phyloP scores from a whole-genome alignment of 2,329 filamentous ascomycete species.

The Nothophaeocryptopus gaeumannii region DNA sequence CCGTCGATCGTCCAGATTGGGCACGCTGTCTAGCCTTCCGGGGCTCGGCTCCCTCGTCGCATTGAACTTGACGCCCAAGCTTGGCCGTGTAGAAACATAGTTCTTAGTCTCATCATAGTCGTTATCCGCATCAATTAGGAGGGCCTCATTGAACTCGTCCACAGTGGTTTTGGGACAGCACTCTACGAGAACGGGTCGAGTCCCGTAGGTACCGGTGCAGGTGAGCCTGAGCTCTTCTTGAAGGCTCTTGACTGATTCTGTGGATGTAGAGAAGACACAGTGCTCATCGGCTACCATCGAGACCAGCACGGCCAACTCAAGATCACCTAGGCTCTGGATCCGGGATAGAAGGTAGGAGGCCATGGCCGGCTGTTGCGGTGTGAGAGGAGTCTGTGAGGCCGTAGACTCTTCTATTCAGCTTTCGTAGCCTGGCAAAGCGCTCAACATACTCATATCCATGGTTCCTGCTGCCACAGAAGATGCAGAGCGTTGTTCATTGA shows the following conservation, averaged over 20 bases:
- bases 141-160: slow-evolving; percentile 73
- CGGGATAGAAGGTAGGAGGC: slow-evolving; percentile 39
- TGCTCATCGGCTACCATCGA: slow-evolving; percentile 80
- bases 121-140: slow-evolving; percentile 52
- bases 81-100: slow-evolving; percentile 6
- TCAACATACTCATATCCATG: too few relatives aligned
- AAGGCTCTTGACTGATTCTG: slow-evolving; percentile 35
- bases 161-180: slow-evolving; percentile 72
- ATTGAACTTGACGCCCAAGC: slow-evolving; percentile 16
- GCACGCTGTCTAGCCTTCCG: slow-evolving; percentile 23
- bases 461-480: too few relatives aligned
- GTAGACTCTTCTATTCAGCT: too few relatives aligned
- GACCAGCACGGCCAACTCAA: slow-evolving; percentile 81
- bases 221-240: slow-evolving; percentile 56
- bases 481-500: too few relatives aligned
- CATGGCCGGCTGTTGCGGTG: neutral
- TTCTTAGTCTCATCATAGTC: slow-evolving; percentile 11
- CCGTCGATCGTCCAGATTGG: slow-evolving; percentile 46
- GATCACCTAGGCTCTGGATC: slow-evolving; percentile 76
- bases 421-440: too few relatives aligned
- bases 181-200: slow-evolving; percentile 67
- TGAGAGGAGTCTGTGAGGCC: too few relatives aligned
- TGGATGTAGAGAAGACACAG: slow-evolving; percentile 77
- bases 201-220: slow-evolving; percentile 66
- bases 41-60: slow-evolving; percentile 13